Base-by-base conservation (phyloP, 2,329 filamentous ascomycete genomes). In the Alternaria infectoria region DNA sequence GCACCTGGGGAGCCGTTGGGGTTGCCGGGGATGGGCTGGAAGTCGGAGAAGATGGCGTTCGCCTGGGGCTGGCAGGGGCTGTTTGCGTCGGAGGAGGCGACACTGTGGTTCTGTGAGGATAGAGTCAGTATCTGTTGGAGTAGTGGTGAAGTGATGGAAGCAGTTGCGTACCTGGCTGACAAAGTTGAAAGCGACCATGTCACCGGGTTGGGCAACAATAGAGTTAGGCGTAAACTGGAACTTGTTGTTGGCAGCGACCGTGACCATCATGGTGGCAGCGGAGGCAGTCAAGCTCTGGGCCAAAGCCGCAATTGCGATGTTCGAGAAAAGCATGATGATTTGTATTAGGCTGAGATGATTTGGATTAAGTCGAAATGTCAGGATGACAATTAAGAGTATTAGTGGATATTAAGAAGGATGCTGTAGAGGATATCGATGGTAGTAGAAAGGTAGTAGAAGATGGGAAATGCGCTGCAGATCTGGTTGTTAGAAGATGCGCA, bases 191-290 rank as follows among this genome's bases (percentile, higher is more conserved):
- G 70, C 70, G 10, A 75, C 71, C 62, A 70, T 74, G 51, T 75
- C 73, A 58, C 73, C 73, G 3, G 72, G 69, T 61, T 72, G 69
- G 19, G 73, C 73, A 21, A 67, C 73, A 32, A 75, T 54, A 13
- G 68, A 62, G 60, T 74, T 72, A 19, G 73, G 73, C 11, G 71
- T 73, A 46, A 75, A 75, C 15, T 67, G 66, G 65, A 75, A 75
- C 62, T 74, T 70, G 56, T 74, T 74, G 67, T 75, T 75, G 10
- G 72, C 70, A n/a, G 68, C 73, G 25, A 75, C 73, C 9, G 73
- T 74, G 56, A 75, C 73, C 64, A 67, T 64, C 72, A 74, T 75
- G 8, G 70, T 74, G 32, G 72, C 73, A 44, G 73, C 72, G n/a
- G 67, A 74, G 17, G 59, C 71, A 8, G 66, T 61, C 62, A 71